These are phyloP conservation scores for Aspergillus brasiliensis DNA, from an alignment of 2,329 filamentous ascomycete species.

Conservation along the genomic window DNA sequence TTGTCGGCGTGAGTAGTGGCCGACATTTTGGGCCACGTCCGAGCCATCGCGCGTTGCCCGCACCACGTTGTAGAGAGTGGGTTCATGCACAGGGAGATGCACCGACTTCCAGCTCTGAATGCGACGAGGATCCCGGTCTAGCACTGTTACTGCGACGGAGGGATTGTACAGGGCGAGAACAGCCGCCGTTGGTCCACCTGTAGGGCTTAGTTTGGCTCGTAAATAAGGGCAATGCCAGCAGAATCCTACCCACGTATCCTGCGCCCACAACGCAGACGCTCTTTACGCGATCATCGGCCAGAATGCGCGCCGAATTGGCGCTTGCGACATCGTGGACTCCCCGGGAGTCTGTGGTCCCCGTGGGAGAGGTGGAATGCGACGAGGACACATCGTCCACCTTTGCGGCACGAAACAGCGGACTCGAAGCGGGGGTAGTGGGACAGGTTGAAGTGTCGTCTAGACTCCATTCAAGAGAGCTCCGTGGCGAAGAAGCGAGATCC, in stretches of 20 bases:
- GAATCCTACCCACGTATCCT: conserved; percentile 69
- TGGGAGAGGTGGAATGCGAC: background rate
- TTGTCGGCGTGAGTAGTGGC: conserved; percentile 46
- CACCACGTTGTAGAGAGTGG: conserved; percentile 69
- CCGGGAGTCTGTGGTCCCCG: background rate
- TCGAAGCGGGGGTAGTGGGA: conserved; percentile 31
- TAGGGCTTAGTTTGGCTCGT: background rate
- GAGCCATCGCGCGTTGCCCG: conserved; percentile 48
- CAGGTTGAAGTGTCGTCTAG: conserved; percentile 25
- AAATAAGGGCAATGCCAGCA: background rate
- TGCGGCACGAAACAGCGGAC: conserved; percentile 29
- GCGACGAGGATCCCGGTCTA: conserved; percentile 66
- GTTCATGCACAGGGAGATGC: conserved; percentile 75
- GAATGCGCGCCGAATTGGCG: background rate
- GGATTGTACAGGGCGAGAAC: conserved; percentile 75
- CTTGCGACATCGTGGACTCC: background rate
- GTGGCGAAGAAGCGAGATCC: conserved; percentile 26
- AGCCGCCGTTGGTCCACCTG: conserved; percentile 73
- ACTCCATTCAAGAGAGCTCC: conserved; percentile 21
- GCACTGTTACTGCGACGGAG: conserved; percentile 70
- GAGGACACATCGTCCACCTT: conserved; percentile 20
- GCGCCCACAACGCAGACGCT: conserved; percentile 72
- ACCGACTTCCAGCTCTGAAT: conserved; percentile 74
- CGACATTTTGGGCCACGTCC: conserved; percentile 5
- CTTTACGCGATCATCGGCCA: conserved; percentile 19